phyloP scores from a whole-genome alignment of 169 alveolate genomes.

The Amoebophrya sp. region DNA sequence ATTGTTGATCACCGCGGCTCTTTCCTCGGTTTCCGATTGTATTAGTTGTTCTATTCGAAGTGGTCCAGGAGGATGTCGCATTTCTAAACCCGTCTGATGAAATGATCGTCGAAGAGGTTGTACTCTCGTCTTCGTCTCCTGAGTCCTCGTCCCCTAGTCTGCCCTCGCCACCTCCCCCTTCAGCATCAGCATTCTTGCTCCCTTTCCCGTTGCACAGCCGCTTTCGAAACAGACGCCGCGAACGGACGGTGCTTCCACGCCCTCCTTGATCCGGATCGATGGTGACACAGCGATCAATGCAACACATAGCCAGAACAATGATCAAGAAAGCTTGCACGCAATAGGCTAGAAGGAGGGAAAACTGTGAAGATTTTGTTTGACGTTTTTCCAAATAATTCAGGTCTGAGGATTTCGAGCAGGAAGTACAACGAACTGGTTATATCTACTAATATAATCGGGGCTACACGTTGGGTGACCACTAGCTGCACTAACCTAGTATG shows the following conservation, averaged over 20 bases:
- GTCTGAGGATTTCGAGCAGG: no score
- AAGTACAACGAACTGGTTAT: no score
- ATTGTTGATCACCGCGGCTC: background rate
- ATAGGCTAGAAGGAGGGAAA: background rate
- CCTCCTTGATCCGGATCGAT: conserved; percentile 4
- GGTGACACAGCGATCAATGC: background rate
- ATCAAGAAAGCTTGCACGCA: background rate
- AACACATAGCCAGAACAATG: background rate
- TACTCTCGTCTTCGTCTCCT: background rate
- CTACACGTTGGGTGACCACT: no score
- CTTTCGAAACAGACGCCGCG: background rate
- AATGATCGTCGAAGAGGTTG: background rate
- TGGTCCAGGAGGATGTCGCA: background rate
- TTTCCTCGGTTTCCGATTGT: background rate
- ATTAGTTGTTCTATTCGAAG: background rate
- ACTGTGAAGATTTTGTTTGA: no score
- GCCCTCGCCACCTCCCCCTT: background rate
- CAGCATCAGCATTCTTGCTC: background rate
- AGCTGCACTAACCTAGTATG: no score
- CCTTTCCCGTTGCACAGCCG: background rate
- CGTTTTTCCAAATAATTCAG: no score
- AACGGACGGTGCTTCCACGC: background rate
- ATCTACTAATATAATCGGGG: no score
- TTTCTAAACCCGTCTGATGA: background rate
- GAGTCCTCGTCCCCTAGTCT: background rate